phyloP scores from a whole-genome alignment of 176 grass and related monocot species.

The Leersia perrieri region DNA sequence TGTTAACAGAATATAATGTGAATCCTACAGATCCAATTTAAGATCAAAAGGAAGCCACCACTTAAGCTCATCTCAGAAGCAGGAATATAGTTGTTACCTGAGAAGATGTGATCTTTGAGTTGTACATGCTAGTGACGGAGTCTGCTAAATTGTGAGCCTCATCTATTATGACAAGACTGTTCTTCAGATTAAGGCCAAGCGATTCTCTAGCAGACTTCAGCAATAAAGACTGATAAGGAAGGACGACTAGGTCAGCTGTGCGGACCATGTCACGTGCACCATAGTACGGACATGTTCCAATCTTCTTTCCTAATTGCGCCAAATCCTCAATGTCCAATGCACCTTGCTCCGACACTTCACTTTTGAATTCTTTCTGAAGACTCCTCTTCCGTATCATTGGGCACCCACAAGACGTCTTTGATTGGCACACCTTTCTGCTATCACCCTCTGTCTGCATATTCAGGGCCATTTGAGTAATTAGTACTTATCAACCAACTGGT shows the following conservation, averaged over 20 bases:
- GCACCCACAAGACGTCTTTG: slow-evolving; percentile 68
- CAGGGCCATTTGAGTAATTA: neutral
- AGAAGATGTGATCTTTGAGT: slow-evolving; percentile 66
- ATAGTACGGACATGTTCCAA: slow-evolving; percentile 91
- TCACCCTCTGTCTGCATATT: slow-evolving; percentile 50
- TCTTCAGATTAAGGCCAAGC: slow-evolving; percentile 80
- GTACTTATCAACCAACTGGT: neutral
- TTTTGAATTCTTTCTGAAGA: slow-evolving; percentile 70
- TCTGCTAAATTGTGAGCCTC: slow-evolving; percentile 93
- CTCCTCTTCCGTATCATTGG: slow-evolving; percentile 75
- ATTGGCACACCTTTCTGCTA: slow-evolving; percentile 35
- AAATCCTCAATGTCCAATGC: slow-evolving; percentile 92
- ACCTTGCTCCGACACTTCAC: slow-evolving; percentile 46
- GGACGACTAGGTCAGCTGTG: slow-evolving; percentile 75
- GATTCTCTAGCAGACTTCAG: slow-evolving; percentile 86
- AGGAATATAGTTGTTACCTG: slow-evolving; percentile 39
- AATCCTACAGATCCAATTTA: neutral
- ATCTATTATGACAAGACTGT: slow-evolving; percentile 91
- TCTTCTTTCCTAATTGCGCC: slow-evolving; percentile 62
- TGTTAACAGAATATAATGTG: neutral
- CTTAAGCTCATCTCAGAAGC: neutral
- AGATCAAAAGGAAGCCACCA: neutral
- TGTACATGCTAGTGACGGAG: slow-evolving; percentile 81
- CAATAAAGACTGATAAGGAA: slow-evolving; percentile 86
- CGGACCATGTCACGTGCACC: slow-evolving; percentile 69